Percentiles rank a stretch among this genome's conserved stretches.
Conservation (phyloP, 2,329 filamentous ascomycete genomes). For the Hymenoscyphus fructigenus region DNA sequence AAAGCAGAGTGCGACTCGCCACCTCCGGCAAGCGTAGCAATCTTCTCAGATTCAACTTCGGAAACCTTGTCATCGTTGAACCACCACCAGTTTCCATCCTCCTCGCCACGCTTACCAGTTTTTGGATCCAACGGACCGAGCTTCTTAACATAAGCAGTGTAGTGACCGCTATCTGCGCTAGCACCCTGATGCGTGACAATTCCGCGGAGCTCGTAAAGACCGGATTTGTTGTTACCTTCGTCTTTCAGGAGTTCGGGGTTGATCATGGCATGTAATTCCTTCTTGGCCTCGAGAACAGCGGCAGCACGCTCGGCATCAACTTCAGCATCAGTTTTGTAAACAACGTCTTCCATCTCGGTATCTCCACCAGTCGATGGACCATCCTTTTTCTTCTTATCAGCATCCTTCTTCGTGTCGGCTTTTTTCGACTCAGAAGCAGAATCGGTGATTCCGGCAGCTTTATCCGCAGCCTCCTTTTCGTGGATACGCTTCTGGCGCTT, state of each 20-base stretch:
- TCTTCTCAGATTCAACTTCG: constrained; percentile 88
- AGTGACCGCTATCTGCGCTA: constrained; percentile 95
- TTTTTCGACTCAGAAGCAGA: constrained; percentile 43
- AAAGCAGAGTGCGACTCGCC: constrained; percentile 83
- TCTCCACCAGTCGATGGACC: constrained; percentile 60
- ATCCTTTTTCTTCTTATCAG: constrained; percentile 45
- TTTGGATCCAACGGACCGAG: constrained; percentile 67
- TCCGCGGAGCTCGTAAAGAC: constrained; percentile 89
- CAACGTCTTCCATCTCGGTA: constrained; percentile 59
- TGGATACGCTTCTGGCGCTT: constrained; percentile 80
- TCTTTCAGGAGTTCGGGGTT: constrained; percentile 73
- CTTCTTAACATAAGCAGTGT: constrained; percentile 98
- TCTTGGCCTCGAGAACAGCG: constrained; percentile 76
- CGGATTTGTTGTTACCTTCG: constrained; percentile 85
- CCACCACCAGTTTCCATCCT: constrained; percentile 99
- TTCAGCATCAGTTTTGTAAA: constrained; percentile 90
- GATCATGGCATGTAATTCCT: constrained; percentile 79
- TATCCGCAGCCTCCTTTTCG: constrained; percentile 49
- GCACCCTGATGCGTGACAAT: constrained; percentile 96
- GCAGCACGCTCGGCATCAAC: constrained; percentile 82
- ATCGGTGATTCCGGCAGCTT: constrained; percentile 48
- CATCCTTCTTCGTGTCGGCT: constrained; percentile 46
- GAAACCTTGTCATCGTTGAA: constrained; percentile 98
- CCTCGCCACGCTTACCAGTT: constrained; percentile 73
- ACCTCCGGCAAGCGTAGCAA: constrained; percentile 84